Evolutionary conservation across 176 grass and related monocot genomes (phyloP), one percentile per base, ranked within the genome.

Genomic region (Aegilops longissima): DNA sequence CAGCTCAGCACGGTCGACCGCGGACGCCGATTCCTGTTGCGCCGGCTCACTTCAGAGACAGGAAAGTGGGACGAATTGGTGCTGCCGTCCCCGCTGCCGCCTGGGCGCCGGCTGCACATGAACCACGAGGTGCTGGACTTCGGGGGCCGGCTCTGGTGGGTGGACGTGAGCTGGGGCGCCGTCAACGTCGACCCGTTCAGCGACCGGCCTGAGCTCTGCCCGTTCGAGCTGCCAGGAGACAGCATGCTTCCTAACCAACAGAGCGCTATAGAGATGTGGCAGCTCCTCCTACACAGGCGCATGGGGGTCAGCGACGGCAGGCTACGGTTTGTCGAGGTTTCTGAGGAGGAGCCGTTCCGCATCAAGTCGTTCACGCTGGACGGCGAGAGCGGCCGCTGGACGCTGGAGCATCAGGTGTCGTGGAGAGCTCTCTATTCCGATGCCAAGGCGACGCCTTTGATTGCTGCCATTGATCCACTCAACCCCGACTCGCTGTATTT

Each of bases 251-350:
- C 71, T 7, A 24, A 9, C 40, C 40, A 74, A 17, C 39, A 74
- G 40, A 24, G 71, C 40, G 23, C 16, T 42, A n/a, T 25, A 17
- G 23, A 74, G 8, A 74, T 74, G 71, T 16, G 40, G n/a, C 71
- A 29, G 40, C 71, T 74, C 44, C 12, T 47, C 12, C 49, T 18
- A 30, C 81, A 59, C 70, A 79, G 86, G 23, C 79, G 79, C 61
- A 58, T 82, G 16, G 70, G 59, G 4, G 72, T 83, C 12, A 88
- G 86, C 72, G 86, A 70, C 12, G 80, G 86, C 12, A 77, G 35
- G 79, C 33, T 88, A 72, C 80, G 34, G 18, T 88, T 83, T 1
- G 86, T 24, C 4, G 86, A 88, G 63, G 81, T 79, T 39, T 63
- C 86, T 11, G 24, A 36, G 86, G 10, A 49, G 9, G 79, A 74